These are phyloP conservation scores for Rhynchospora tenuis DNA, from an alignment of 176 grass and related monocot genomes.

Conservation along the genomic window DNA sequence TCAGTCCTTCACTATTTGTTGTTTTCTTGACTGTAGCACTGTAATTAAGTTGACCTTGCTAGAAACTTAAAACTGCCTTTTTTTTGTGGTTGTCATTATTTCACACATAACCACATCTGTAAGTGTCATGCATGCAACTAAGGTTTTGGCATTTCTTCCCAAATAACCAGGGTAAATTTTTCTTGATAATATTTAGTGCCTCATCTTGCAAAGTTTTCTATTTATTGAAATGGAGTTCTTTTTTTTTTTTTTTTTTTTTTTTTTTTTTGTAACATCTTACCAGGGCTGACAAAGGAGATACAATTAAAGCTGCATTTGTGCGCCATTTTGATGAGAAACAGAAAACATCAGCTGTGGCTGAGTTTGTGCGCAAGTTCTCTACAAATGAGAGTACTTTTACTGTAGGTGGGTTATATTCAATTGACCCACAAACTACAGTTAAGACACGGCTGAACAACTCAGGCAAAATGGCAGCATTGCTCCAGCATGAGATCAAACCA, in stretches of 20 bases:
- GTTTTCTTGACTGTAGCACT: neutral
- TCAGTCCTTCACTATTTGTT: neutral
- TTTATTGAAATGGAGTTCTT: neutral
- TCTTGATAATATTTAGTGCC: neutral
- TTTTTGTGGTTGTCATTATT: neutral
- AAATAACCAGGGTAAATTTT: neutral
- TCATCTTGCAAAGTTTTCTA: neutral
- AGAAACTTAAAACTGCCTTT: neutral
- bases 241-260: neutral
- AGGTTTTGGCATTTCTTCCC: neutral
- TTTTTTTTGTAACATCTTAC: neutral
- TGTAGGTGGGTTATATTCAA: slow-evolving; percentile 58
- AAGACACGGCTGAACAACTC: slow-evolving; percentile 78
- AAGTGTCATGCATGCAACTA: neutral
- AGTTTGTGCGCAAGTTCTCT: slow-evolving; percentile 64
- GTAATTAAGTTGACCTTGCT: neutral
- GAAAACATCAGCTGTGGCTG: slow-evolving; percentile 56
- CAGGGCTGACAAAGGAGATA: slow-evolving; percentile 81
- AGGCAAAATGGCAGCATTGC: slow-evolving; percentile 65
- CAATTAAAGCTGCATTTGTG: slow-evolving; percentile 64
- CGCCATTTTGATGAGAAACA: slow-evolving; percentile 78
- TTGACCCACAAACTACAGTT: slow-evolving; percentile 64
- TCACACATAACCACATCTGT: neutral
- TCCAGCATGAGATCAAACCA: slow-evolving; percentile 76
- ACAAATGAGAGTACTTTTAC: slow-evolving; percentile 71